A percentile compares a stretch with the other conserved stretches of the same genome.
Conservation (phyloP, 345 rosid genomes). For the Acer negundo region DNA sequence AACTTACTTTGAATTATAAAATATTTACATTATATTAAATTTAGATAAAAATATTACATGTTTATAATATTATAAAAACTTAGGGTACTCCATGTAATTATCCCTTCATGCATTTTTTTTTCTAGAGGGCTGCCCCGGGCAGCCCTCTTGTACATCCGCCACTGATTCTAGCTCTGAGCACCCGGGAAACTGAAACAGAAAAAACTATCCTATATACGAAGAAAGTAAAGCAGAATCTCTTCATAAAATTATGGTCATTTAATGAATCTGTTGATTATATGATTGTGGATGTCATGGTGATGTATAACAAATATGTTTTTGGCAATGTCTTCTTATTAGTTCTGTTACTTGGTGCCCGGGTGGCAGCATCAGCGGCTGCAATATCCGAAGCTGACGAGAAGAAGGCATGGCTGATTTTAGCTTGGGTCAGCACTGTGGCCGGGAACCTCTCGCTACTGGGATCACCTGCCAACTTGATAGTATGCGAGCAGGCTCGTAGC, state of each 20-base stretch:
- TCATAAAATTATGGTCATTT: neutral
- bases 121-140: too few relatives aligned
- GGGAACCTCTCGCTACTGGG: constrained; percentile 86
- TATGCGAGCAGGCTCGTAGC: constrained; percentile 84
- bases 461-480: constrained; percentile 86
- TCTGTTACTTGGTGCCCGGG: constrained; percentile 67
- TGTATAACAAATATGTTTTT: neutral
- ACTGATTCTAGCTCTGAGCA: neutral
- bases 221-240: neutral
- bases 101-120: too few relatives aligned
- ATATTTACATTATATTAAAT: too few relatives aligned
- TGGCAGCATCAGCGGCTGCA: constrained; percentile 72
- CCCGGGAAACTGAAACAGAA: neutral
- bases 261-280: too few relatives aligned
- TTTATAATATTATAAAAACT: too few relatives aligned
- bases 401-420: constrained; percentile 81
- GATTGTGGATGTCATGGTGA: too few relatives aligned
- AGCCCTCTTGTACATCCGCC: too few relatives aligned
- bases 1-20: too few relatives aligned
- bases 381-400: constrained; percentile 57
- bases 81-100: too few relatives aligned
- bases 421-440: constrained; percentile 91
- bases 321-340: constrained; percentile 33
- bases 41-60: too few relatives aligned
- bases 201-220: neutral